Evolutionary conservation across 2,329 filamentous ascomycete species (phyloP).

Genomic region (Fonsecaea pedrosoi): DNA sequence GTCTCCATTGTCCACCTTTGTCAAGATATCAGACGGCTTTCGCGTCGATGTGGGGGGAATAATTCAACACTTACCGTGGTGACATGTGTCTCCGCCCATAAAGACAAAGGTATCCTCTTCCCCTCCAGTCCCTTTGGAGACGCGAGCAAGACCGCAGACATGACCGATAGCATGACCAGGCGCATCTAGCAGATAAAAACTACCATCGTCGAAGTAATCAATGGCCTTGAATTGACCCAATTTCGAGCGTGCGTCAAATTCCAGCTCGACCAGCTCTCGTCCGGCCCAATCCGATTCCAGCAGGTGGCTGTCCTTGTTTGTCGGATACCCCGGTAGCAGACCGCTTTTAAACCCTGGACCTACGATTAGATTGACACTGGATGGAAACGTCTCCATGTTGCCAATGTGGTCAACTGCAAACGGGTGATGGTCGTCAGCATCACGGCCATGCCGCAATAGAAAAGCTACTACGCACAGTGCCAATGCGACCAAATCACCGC

Average conservation of each 20-base stretch:
- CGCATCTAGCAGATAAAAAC: slow-evolving; percentile 51
- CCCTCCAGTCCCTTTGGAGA: slow-evolving; percentile 40
- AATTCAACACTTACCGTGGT: too few species aligned
- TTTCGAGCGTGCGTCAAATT: slow-evolving; percentile 10
- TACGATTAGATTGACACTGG: slow-evolving; percentile 56
- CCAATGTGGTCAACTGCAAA: slow-evolving; percentile 56
- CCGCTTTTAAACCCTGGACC: slow-evolving; percentile 59
- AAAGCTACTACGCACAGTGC: background rate
- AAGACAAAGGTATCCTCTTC: slow-evolving; percentile 51
- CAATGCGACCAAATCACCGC: background rate
- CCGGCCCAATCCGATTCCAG: background rate
- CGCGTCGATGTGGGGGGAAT: too few species aligned
- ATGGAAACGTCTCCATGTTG: slow-evolving; percentile 56
- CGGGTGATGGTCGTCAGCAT: slow-evolving; percentile 36
- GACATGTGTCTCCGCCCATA: slow-evolving; percentile 22
- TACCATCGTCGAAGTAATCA: slow-evolving; percentile 49
- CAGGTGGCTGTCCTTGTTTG: slow-evolving; percentile 41
- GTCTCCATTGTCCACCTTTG: too few species aligned
- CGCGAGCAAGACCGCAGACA: slow-evolving; percentile 56
- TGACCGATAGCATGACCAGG: slow-evolving; percentile 58
- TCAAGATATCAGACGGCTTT: too few species aligned
- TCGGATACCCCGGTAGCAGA: slow-evolving; percentile 58
- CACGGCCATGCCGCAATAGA: background rate
- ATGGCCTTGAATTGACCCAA: slow-evolving; percentile 28
- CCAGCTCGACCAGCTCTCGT: slow-evolving; percentile 14